Base-by-base conservation (phyloP, 805 yeast genomes). In the Lipomyces japonicus region DNA sequence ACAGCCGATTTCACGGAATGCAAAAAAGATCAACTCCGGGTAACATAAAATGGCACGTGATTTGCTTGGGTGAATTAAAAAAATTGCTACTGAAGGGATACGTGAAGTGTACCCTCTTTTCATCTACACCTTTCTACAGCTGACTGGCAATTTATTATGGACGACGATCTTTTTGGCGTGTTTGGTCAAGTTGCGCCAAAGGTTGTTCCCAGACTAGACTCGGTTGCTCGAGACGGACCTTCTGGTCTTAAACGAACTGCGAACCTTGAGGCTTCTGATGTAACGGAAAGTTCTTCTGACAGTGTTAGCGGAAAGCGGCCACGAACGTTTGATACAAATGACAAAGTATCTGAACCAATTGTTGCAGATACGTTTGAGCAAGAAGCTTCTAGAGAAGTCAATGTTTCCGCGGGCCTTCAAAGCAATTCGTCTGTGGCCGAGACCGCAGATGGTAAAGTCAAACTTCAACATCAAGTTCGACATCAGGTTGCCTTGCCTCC, bases 401-500 rank as follows among this genome's bases (percentile, higher is more conserved):
- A 80, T n/a, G 87, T 85, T 1, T 84, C 95, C 0, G 77, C 77
- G 28, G 95, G 95, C 4, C 71, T 88, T 31, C 64, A 81, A 61
- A 73, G 73, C 14, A 62, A 69, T 19, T 64, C 74, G 0, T 48
- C 61, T 1, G 67, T 71, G 21, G 61, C 67, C 1, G 71, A 66
- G 16, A 67, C 66, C 2, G 69, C 69, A 39, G 77, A 73, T 46
- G 77, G 77, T 18, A 74, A 74, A 46, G 82, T 89, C 51, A 82
- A 84, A 65, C 73, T 89, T 57, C 81, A 81, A 51, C 98, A 91
- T 72, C 96, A 88, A 69, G 96, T 91, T 48, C 84, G 97, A 68
- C 98, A 91, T 71, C 97, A 91, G 69, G 98, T 91, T 9, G 97
- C 97, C 1, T 76, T 91, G 22, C 98, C 98, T 1, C 95, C 95